Evolutionary conservation across 148 eudicot genomes (phyloP), one percentile per base, ranked within the genome.

Genomic region (Rhododendron henanense): DNA sequence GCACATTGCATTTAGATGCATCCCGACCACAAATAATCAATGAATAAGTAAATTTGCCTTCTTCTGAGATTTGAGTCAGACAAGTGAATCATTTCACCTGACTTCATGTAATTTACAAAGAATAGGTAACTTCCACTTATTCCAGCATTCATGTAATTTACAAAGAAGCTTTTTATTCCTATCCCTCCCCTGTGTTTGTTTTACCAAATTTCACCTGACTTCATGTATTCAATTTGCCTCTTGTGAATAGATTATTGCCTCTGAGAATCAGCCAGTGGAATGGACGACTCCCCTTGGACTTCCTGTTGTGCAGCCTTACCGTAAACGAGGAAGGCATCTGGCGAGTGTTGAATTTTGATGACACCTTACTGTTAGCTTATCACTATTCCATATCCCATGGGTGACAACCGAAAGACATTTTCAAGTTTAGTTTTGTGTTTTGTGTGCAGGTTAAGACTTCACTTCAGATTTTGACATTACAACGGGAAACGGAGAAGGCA

Each of bases 201-300:
- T 79, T 23, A 16, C 6, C 33, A 25, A n/a, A 81, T 57, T 35
- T 55, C 16, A 2, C 23, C 25, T 35, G 6, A 55, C 31, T 33
- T 18, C 4, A 10, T 55, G 28, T 57, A 41, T 82, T 82, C 44
- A 25, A 63, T 61, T 57, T 55, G 48, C 15, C 82, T 55, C 71
- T 45, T 45, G 59, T 81, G 81, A 80, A 85, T 93, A 97, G 99
- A 88, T 97, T 44, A 97, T 97, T 90, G 99, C 99, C 77, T 86
- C 94, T 21, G 96, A 95, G 88, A 95, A 97, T 90, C 91, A 94
- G 84, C 94, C 98, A 5, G 98, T 97, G 90, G 79, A 88, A 59
- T 97, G 99, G 99, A 94, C 90, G 47, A 97, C 98, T 89, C 99
- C 99, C 16, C 90, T 97, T 83, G 99, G 99, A 83, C 99, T 97